Base-by-base conservation (phyloP, 352 stramenopile species). In the Globisporangium nodosum region DNA sequence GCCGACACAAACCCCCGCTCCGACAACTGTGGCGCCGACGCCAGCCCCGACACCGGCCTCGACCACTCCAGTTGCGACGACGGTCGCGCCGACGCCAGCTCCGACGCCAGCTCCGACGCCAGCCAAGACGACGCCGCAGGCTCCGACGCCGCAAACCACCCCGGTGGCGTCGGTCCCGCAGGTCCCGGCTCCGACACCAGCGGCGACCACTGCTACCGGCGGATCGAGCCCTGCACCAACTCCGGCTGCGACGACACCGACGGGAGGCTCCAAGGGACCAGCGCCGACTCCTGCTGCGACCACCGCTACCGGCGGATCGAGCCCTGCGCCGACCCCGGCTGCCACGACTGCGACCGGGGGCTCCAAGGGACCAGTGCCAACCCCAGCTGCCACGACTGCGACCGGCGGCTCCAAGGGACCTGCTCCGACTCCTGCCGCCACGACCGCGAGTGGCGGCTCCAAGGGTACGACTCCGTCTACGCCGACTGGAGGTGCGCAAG, bases 61-160 rank as follows among this genome's bases (percentile, higher is more conserved):
- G 31, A 35, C 51, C 2, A 56, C 51, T 48, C 37, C 51, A 21
- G 18, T 40, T 37, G 52, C 52, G 7, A 42, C 37, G 5, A 56
- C 51, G 8, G 35, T 21, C 21, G 49, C 49, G 1, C 31, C 43
- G 6, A 57, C 52, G 8, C 52, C 52, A 37, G 55, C 47, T 16
- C 31, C 43, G 6, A 57, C 52, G 8, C 52, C 52, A 37, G 55
- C 47, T 16, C 31, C 56, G 2, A 61, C 55, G 4, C 55, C 47
- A 21, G 48, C 47, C 5, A 48, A 54, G 33, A 51, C 37, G 0
- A 55, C 48, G 1, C 30, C 48, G 11, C 24, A 48, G 27, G 49
- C 47, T 8, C 40, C 56, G 20, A 40, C 39, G 8, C 33, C 33
- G 5, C 33, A 39, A 39, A 9, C 33, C 8, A 39, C 33, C 12